Evolutionary conservation across 495 filamentous ascomycete genomes (phyloP).

Genomic region (Trichoderma orchidacearum): DNA sequence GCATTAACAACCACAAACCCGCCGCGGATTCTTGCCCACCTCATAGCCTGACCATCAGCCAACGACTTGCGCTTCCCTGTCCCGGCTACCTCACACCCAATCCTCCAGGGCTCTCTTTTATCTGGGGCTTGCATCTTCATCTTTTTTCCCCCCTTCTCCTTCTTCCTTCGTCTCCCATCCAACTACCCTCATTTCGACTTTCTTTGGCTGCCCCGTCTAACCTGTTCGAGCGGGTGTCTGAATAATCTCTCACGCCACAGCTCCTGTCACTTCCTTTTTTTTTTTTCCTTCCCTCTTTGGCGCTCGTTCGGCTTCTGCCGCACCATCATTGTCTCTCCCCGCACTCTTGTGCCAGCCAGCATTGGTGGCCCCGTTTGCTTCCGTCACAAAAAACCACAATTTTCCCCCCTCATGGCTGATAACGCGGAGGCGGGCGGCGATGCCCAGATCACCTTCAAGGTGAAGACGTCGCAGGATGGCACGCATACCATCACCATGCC

Average conservation of each 20-base stretch:
- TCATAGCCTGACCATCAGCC: not conserved
- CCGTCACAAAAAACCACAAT: not conserved
- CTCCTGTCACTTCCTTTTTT: not conserved
- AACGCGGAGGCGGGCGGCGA: constrained; percentile 34
- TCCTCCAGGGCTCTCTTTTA: not conserved
- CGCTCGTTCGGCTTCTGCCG: not conserved
- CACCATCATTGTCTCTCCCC: not conserved
- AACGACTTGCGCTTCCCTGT: not conserved
- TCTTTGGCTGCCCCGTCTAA: too few species aligned
- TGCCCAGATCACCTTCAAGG: constrained; percentile 70
- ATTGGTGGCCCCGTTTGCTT: not conserved
- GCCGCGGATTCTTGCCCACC: too few species aligned
- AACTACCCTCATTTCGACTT: too few species aligned
- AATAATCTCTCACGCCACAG: too few species aligned
- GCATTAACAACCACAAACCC: not conserved
- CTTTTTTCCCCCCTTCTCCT: too few species aligned
- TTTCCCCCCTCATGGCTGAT: constrained; percentile 32
- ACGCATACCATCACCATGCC: constrained; percentile 72
- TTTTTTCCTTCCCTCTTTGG: not conserved
- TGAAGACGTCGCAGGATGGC: constrained; percentile 80
- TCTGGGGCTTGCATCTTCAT: too few species aligned
- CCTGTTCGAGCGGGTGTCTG: too few species aligned
- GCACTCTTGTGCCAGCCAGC: not conserved
- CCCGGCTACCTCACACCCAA: not conserved
- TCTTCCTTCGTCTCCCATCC: too few species aligned